Evolutionary conservation across 805 yeast species (phyloP), one percentile per base, ranked within the genome.

Genomic region (Kodamaea hsintzibuensis): DNA sequence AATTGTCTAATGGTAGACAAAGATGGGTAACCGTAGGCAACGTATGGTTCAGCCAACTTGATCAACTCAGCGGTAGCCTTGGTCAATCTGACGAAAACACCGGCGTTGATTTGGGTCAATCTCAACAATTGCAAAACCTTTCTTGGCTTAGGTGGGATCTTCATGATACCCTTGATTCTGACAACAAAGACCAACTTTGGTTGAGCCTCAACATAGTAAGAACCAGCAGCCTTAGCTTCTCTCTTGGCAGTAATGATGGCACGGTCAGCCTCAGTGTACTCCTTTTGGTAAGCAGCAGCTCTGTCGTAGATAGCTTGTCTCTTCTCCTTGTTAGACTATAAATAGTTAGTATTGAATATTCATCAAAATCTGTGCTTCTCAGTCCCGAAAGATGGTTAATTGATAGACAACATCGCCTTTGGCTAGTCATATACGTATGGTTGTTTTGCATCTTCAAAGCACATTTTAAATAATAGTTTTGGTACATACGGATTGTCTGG

Each of bases 131-230:
- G 97, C 78, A 91, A 79, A 71, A 92, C 96, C 89, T 92, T 92
- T 89, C 97, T 91, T 86, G 97, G 97, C 88, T 92, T 92, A 74
- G 98, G 97, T 74, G 97, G 89, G 71, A 92, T 91, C 88, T 91
- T 92, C 92, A 83, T 89, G 79, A 92, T 90, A 92, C 98, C 98
- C 93, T 92, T 92, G 87, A 92, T 92, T 88, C 98, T 91, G 79
- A 92, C 85, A 73, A 92, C 96, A 78, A 92, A 91, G 65, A 90
- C 96, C 73, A 92, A 88, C 81, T 90, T 91, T 73, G 86, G 85
- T 85, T 92, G 93, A 78, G 96, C 97, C 73, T 86, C 91, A 70
- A 91, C 96, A 84, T 86, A 92, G 91, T 86, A 89, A 72, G 95
- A 86, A 78, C 96, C 96, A 73, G 85, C 80, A 77, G 93, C 92